Evolutionary conservation across 2,329 filamentous ascomycete genomes (phyloP), one percentile per base, ranked within the genome.

Genomic region (Mycosphaerella sp.): DNA sequence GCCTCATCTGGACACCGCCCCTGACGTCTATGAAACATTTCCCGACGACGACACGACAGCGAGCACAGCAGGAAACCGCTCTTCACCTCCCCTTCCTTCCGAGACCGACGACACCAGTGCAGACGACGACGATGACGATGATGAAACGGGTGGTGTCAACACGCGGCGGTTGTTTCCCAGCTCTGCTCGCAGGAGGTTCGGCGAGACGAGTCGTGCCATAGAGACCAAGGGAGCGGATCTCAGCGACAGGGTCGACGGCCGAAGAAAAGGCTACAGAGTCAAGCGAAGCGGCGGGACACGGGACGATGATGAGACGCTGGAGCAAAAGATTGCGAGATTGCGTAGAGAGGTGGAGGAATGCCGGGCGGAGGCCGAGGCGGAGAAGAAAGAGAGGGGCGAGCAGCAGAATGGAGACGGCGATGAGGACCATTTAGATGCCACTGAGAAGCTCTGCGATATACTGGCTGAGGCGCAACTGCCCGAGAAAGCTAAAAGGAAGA

Each of bases 11-110:
- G 91, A 96, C 73, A 87, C 86, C 50, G 89, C 91, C 29, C 92
- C 91, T 62, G 93, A 97, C 68, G 89, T 96, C 66, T 98, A 96
- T 77, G 92, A 97, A 73, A 97, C 92, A n/a, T 91, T 92, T 62
- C 90, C 50, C 14, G 52, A 48, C 39, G 55, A 57, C 45, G 55
- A 59, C n/a, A 54, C 51, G 3, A 58, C 59, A 12, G 54, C 47
- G 48, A 59, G 54, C 48, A 62, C 53, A 14, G 51, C 57, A 14
- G 48, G 48, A 39, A 47, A 51, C 31, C 56, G 54, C 32, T 57
- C 60, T 6, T 59, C 58, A 12, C 57, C 52, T 17, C 47, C 49
- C 36, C 54, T 55, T 23, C 56, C 54, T 12, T 56, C 53, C n/a
- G 58, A 58, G 34, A 46, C 55, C 5, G 61, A 60, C 6, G 56